Base-by-base conservation (phyloP, 163 green algal species). In the Chlamydomonas reinhardtii region DNA sequence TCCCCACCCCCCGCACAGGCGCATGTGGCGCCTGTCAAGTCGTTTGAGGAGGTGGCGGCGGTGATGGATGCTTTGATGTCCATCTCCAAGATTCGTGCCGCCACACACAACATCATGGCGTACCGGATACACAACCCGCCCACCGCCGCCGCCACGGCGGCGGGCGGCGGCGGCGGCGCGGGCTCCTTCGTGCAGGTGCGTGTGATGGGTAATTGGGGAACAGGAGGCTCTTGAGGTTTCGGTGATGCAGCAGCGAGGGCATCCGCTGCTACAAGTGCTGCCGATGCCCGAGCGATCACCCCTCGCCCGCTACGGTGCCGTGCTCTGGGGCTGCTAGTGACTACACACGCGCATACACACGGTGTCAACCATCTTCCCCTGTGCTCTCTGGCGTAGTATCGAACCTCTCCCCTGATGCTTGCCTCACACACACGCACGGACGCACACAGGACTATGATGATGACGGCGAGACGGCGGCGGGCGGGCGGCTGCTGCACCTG, bases 71-170 rank as follows among this genome's bases (percentile, higher is more conserved):
- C 91, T 31, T 90, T 99, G 81, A 86, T 98, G 77, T 61, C 88
- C 31, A 95, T 95, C 81, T 92, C 89, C 73, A 98, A 98, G 84
- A 94, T 98, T 43, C 76, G 87, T 1, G 83, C 86, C 16, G 97
- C 97, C 14, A 99, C 97, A 0, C 97, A 99, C 93, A 99, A 98
- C 92, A 99, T 99, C 85, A 95, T 99, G 92, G 96, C 96, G 4
- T 98, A 97, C 81, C 83, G 96, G 37, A 94, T 96, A 86, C 76
- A 92, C 61, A 52, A 64, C 19, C 16, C 83, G 83, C 37, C 83
- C 66, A 35, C 87, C 90, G 29, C 35, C 76, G 62, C 88, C 86
- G 68, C 48, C 0, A 52, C 39, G 24, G 52, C 24, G 5, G 79
- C 31, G 35, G 35, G 69, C 32, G 25, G 19, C 3, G 37, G 37